Percentiles rank a stretch among this genome's conserved stretches.
phyloP scores from a whole-genome alignment of 2,329 filamentous ascomycete genomes.

The Ophiostoma montium region DNA sequence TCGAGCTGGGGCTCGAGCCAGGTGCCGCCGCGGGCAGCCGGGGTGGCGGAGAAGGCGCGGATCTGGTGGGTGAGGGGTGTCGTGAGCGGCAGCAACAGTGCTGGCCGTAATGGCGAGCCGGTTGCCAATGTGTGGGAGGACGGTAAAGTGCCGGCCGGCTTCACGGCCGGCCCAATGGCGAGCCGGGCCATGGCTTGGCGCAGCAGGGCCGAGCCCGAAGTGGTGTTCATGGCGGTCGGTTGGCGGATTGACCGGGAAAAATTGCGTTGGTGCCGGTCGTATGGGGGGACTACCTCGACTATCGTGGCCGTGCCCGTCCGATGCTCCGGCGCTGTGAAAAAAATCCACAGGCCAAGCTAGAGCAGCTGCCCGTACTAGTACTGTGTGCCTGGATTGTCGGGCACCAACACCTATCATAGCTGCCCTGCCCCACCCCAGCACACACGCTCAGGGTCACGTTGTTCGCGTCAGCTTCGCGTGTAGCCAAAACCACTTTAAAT shows the following conservation, averaged over 20 bases:
- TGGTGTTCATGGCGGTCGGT: constrained; percentile 17
- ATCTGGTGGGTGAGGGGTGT: constrained; percentile 20
- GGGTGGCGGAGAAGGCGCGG: constrained; percentile 61
- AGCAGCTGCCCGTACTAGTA: neutral
- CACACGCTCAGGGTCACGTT: constrained; percentile 21
- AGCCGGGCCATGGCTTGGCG: constrained; percentile 37
- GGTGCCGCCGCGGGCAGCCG: constrained; percentile 42
- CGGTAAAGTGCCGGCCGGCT: neutral
- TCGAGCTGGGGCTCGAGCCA: constrained; percentile 72
- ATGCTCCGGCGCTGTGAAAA: neutral
- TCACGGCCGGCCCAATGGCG: constrained; percentile 20
- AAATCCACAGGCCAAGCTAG: constrained; percentile 3
- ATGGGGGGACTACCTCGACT: no score
- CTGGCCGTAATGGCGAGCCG: neutral
- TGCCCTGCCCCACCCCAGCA: neutral
- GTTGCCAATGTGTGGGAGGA: constrained; percentile 5
- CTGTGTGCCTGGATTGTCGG: neutral
- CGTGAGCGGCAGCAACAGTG: constrained; percentile 10
- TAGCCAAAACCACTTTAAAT: neutral
- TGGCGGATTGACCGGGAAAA: no score
- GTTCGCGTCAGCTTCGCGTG: constrained; percentile 32
- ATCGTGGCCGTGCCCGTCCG: neutral
- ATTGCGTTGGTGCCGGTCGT: no score
- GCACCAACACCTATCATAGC: neutral
- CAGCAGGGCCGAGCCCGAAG: constrained; percentile 25